phyloP scores from a whole-genome alignment of 176 grass and related monocot species.

The Cocos nucifera region DNA sequence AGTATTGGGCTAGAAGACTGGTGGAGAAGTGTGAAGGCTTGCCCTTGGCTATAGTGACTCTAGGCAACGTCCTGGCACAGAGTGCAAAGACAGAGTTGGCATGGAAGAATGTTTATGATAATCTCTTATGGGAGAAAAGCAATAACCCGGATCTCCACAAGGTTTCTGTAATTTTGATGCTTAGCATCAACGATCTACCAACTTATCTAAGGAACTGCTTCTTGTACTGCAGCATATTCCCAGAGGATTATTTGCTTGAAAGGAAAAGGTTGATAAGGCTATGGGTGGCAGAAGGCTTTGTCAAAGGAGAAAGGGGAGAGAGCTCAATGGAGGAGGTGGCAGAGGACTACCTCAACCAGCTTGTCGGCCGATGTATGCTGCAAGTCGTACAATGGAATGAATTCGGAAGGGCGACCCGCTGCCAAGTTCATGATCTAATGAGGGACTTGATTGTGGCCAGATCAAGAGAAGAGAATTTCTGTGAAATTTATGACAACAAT shows the following conservation, averaged over 20 bases:
- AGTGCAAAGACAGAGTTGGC: not conserved
- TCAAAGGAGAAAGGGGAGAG: not conserved
- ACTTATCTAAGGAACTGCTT: constrained; percentile 39
- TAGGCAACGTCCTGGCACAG: constrained; percentile 40
- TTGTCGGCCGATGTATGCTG: constrained; percentile 16
- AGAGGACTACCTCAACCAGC: constrained; percentile 19
- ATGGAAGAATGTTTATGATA: constrained; percentile 44
- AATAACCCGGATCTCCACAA: constrained; percentile 15
- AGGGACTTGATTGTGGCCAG: constrained; percentile 17
- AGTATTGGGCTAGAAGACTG: constrained; percentile 27
- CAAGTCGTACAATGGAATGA: constrained; percentile 9
- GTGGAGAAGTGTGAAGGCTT: constrained; percentile 44
- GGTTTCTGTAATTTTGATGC: constrained; percentile 36
- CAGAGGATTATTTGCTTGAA: constrained; percentile 28
- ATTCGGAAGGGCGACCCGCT: constrained; percentile 13
- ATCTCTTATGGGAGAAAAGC: constrained; percentile 30
- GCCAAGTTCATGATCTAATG: constrained; percentile 29
- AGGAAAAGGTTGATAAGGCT: constrained; percentile 39
- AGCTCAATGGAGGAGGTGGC: constrained; percentile 16
- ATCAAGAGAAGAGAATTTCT: constrained; percentile 19
- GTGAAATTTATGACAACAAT: not conserved
- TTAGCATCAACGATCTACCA: constrained; percentile 35
- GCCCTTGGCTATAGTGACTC: constrained; percentile 31
- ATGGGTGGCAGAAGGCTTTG: constrained; percentile 55
- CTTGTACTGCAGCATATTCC: constrained; percentile 43